These are phyloP conservation scores for Pichia paraexigua DNA, from an alignment of 805 yeast species.

Conservation along the genomic window DNA sequence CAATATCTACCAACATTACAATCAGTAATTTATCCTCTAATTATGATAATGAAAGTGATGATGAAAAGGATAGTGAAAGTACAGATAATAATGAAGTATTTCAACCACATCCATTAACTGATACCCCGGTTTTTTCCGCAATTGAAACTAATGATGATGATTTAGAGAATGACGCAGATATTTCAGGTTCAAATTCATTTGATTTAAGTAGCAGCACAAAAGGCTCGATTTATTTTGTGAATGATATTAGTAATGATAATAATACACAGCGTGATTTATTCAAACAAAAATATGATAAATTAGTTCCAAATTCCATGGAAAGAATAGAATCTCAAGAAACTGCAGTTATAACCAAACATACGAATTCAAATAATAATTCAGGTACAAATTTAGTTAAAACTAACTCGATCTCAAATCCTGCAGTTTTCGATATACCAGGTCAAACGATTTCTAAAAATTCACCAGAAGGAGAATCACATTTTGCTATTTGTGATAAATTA, in stretches of 20 bases:
- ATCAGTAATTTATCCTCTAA: not conserved
- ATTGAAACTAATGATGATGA: slow-evolving; percentile 18
- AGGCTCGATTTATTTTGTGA: not conserved
- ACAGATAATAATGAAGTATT: slow-evolving; percentile 25
- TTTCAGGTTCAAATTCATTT: not conserved
- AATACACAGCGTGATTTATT: not conserved
- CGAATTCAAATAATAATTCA: slow-evolving; percentile 2
- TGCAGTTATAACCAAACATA: not conserved
- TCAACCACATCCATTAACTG: slow-evolving; percentile 65
- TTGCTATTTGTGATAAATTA: slow-evolving; percentile 53
- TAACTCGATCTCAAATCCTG: not conserved
- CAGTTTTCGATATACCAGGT: slow-evolving; percentile 84
- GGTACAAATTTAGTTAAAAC: not conserved
- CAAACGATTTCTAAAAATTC: slow-evolving; percentile 59
- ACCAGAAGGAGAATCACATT: slow-evolving; percentile 62
- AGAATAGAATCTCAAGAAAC: slow-evolving; percentile 3
- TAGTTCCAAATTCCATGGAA: slow-evolving; percentile 3
- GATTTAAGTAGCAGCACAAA: not conserved
- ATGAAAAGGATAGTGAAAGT: not conserved
- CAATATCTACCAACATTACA: not conserved
- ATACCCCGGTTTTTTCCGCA: slow-evolving; percentile 50
- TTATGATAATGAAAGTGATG: not conserved
- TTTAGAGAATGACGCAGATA: slow-evolving; percentile 11
- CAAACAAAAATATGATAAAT: not conserved
- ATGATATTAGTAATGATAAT: not conserved